Evolutionary conservation across 495 filamentous ascomycete genomes (phyloP), one percentile per base, ranked within the genome.

Genomic region (Diplogelasinospora grovesii): DNA sequence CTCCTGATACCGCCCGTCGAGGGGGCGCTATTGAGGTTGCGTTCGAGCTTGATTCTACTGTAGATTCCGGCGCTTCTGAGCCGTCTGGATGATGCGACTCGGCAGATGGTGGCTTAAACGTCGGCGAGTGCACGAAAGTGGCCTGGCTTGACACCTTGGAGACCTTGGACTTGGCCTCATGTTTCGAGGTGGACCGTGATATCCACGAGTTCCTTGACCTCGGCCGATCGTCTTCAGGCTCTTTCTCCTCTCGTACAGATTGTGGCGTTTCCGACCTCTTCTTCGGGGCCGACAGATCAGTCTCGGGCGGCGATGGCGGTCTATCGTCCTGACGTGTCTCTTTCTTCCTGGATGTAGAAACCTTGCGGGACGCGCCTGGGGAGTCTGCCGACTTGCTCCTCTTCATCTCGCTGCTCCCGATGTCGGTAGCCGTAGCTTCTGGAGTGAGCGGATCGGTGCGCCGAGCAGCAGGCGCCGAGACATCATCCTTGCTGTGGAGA

Each of bases 341-440:
- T 38, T 65, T 57, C 26, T 43, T 45, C 8, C 30, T n/a, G n/a
- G 50, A 51, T 2, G 54, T 39, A 5, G 64, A 64, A 18, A 29
- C 46, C 26, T 63, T 59, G 8, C 55, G 46, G 1, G 50, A 23
- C 3, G 31, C 11, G 1, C 31, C 32, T 13, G 52, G 55, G 5
- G 49, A 54, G 16, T 58, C 64, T 27, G 28, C 44, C 27, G 61
- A 65, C 43, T 68, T 68, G 27, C 59, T 69, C 48, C 60, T 60
- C 40, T 50, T 57, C 45, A 56, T 57, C 18, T 73, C 66, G 35
- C 60, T 66, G 36, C 72, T 64, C 23, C 82, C 79, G 8, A 89
- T 54, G 51, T 92, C 86, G 25, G 86, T 92, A 22, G 83, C 70
- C 40, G 86, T 92, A 22, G 83, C 70, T 39, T 89, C 84, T 11